These are phyloP conservation scores for Silene uniflora DNA, from an alignment of 148 eudicot genomes.

Conservation along the genomic window DNA sequence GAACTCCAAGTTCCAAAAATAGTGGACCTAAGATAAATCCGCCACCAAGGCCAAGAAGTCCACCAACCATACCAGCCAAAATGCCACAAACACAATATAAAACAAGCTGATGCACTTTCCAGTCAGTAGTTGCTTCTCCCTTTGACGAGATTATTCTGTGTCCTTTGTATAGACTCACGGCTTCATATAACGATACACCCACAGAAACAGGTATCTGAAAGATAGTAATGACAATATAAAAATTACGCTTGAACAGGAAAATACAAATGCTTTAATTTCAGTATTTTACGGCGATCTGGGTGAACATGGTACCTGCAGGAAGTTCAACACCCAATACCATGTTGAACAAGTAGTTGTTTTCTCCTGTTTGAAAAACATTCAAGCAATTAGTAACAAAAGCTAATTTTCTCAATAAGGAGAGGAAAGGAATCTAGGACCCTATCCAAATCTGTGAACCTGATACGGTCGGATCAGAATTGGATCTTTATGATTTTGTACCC, in stretches of 20 bases:
- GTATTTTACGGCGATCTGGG: neutral
- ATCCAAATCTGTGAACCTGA: neutral
- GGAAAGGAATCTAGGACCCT: no score
- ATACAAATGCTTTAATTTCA: neutral
- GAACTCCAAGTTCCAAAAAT: slow-evolving; percentile 32
- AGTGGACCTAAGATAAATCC: slow-evolving; percentile 38
- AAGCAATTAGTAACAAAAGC: neutral
- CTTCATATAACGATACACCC: slow-evolving; percentile 26
- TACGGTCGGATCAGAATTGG: no score
- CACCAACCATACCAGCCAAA: slow-evolving; percentile 34
- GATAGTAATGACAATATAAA: neutral
- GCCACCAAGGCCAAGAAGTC: slow-evolving; percentile 38
- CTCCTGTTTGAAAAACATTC: slow-evolving; percentile 45
- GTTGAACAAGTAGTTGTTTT: slow-evolving; percentile 56
- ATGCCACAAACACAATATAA: slow-evolving; percentile 27
- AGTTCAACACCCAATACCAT: slow-evolving; percentile 70
- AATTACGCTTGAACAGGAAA: neutral
- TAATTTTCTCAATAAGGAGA: neutral
- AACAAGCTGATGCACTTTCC: slow-evolving; percentile 18
- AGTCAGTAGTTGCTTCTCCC: slow-evolving; percentile 11
- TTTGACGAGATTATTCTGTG: slow-evolving; percentile 20
- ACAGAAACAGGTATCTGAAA: slow-evolving; percentile 72
- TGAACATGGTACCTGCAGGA: slow-evolving; percentile 58
- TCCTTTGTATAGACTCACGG: slow-evolving; percentile 22
- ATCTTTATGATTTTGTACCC: no score